phyloP scores from a whole-genome alignment of 345 rosid species.

The Lumnitzera racemosa region DNA sequence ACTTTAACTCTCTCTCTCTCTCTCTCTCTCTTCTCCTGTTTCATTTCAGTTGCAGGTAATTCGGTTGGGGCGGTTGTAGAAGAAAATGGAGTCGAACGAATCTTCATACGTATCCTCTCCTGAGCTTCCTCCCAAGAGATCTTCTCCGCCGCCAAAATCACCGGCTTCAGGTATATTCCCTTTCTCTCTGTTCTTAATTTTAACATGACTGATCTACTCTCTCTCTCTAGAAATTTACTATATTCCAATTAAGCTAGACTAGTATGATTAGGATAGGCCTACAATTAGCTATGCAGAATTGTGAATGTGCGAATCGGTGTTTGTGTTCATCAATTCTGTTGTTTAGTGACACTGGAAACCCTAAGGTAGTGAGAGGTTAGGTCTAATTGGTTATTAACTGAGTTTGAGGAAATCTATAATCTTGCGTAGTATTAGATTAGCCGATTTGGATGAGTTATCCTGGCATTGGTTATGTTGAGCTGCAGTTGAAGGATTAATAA shows the following conservation, averaged over 20 bases:
- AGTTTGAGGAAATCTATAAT: too few relatives aligned
- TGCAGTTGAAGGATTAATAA: not conserved
- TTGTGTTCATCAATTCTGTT: too few relatives aligned
- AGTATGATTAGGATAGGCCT: constrained; percentile 1
- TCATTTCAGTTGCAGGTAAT: not conserved
- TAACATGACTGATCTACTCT: constrained; percentile 30
- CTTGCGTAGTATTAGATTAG: too few relatives aligned
- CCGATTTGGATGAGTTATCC: too few relatives aligned
- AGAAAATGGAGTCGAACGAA: constrained; percentile 79
- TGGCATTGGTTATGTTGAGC: too few relatives aligned
- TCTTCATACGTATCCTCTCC: constrained; percentile 76
- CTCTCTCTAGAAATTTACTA: not conserved
- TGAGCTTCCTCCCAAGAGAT: constrained; percentile 56
- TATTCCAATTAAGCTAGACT: not conserved
- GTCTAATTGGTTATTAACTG: not conserved
- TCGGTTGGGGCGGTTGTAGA: not conserved
- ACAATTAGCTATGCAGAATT: not conserved
- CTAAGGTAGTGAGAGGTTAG: not conserved
- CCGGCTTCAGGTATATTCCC: constrained; percentile 50
- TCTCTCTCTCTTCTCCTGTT: not conserved
- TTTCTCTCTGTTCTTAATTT: constrained; percentile 13
- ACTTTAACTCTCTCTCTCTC: not conserved
- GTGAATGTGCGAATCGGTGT: not conserved
- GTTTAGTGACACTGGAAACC: not conserved
- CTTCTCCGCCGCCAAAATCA: constrained; percentile 62